Percentiles rank a stretch among this genome's conserved stretches.
These are phyloP conservation scores for Arachnomyces sp. DNA, from an alignment of 2,329 filamentous ascomycete genomes.

Conservation along the genomic window DNA sequence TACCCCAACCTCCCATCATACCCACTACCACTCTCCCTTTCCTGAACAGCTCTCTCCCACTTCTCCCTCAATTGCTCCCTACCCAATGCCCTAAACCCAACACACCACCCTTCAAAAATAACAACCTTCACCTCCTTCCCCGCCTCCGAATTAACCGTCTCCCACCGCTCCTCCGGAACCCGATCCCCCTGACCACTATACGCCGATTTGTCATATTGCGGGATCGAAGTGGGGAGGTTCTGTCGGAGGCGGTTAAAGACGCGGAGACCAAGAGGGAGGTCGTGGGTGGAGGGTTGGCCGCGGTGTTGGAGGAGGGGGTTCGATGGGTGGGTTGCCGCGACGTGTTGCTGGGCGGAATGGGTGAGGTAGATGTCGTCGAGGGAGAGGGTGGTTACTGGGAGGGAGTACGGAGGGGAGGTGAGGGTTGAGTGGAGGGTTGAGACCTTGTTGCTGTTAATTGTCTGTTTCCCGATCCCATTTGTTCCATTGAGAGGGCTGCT, in stretches of 20 bases:
- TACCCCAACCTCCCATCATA: slow-evolving; percentile 46
- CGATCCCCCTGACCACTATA: slow-evolving; percentile 71
- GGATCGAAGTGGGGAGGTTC: slow-evolving; percentile 52
- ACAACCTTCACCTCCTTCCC: slow-evolving; percentile 49
- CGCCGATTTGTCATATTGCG: slow-evolving; percentile 75
- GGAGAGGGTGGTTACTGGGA: slow-evolving; percentile 63
- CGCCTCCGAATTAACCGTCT: slow-evolving; percentile 36
- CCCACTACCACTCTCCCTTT: slow-evolving; percentile 16
- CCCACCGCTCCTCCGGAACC: slow-evolving; percentile 54
- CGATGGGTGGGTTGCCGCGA: slow-evolving; percentile 56
- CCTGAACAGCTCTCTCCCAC: slow-evolving; percentile 43
- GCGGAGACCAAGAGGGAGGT: slow-evolving; percentile 54
- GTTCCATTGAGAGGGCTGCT: background rate
- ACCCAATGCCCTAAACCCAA: slow-evolving; percentile 66
- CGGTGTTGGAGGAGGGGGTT: slow-evolving; percentile 74
- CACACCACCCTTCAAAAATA: slow-evolving; percentile 84
- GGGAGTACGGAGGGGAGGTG: slow-evolving; percentile 46
- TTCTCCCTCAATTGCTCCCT: slow-evolving; percentile 47
- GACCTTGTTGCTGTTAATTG: slow-evolving; percentile 34
- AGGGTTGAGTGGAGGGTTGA: slow-evolving; percentile 56
- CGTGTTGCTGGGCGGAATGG: slow-evolving; percentile 56
- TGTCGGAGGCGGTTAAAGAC: slow-evolving; percentile 55
- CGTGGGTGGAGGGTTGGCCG: slow-evolving; percentile 78
- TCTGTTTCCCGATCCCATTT: background rate
- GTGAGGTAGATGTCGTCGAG: slow-evolving; percentile 86